These are phyloP conservation scores for Pseudodiploospora longispora DNA, from an alignment of 2,329 filamentous ascomycete species.

Conservation along the genomic window DNA sequence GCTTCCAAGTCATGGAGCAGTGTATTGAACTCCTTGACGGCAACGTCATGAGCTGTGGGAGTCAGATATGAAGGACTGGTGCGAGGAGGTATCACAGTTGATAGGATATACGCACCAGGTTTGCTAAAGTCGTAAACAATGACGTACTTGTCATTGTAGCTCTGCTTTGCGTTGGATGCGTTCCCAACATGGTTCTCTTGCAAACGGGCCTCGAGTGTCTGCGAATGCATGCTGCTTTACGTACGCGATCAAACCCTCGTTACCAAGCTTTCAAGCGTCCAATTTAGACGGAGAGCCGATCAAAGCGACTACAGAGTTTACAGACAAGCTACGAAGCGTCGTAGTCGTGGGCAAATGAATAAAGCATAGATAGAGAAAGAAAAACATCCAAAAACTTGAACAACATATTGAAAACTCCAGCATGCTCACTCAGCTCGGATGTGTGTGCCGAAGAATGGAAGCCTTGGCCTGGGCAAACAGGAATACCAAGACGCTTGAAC, in stretches of 20 bases:
- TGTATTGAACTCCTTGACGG: conserved; percentile 24
- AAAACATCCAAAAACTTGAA: too few relatives aligned
- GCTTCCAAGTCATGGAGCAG: conserved; percentile 52
- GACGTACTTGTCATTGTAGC: conserved; percentile 33
- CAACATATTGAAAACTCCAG: too few relatives aligned
- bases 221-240: too few relatives aligned
- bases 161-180: not conserved
- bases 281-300: not conserved
- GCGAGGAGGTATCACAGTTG: not conserved
- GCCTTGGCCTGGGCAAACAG: not conserved
- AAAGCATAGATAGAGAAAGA: too few relatives aligned
- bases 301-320: not conserved
- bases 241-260: too few relatives aligned
- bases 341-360: not conserved
- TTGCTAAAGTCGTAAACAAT: conserved; percentile 29
- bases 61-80: not conserved
- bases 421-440: not conserved
- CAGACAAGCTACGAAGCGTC: not conserved
- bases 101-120: conserved; percentile 18
- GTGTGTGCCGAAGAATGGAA: not conserved
- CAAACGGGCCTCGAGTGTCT: too few relatives aligned
- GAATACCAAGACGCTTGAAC: not conserved
- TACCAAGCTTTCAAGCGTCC: too few relatives aligned
- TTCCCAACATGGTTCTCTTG: too few relatives aligned
- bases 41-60: conserved; percentile 23